Evolutionary conservation across 2,329 filamentous ascomycete species (phyloP), one percentile per base, ranked within the genome.

Genomic region (Cadophora sp.): DNA sequence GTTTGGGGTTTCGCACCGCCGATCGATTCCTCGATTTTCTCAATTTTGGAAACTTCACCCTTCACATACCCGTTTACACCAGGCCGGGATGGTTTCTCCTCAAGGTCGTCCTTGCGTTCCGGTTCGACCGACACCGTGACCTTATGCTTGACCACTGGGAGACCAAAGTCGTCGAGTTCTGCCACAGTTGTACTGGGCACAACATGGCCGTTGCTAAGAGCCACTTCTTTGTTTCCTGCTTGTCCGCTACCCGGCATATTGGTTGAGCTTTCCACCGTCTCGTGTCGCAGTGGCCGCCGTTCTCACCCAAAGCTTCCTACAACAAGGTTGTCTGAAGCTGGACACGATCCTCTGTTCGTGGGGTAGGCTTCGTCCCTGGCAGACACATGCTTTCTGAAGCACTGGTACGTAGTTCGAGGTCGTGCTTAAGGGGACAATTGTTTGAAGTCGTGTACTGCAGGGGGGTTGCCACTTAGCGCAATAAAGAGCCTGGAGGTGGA

Each of bases 111-210:
- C 46, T 40, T 65, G 43, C 16, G 37, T 34, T 73, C 69, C n/a
- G 61, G 53, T 58, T 67, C 68, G 70, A 72, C 67, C 40, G 70
- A 64, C 51, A 68, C 62, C 24, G 80, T 78, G 64, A 77, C 79
- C 74, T 78, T 74, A 74, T 78, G 84, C 73, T 83, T 86, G 77
- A 83, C 84, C 70, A 91, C 85, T 22, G 90, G 90, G 71, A 93
- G 80, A 62, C 91, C 91, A 77, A 92, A 93, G 72, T 93, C 91
- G 78, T 93, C 91, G 68, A 89, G 80, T 75, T 90, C 87, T 40
- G 64, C 62, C 56, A 56, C 66, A 16, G 60, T n/a, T 68, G 68
- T 37, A 61, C 37, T 51, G 53, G 69, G 56, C 70, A 60, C 68
- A 55, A 58, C 72, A 68, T 67, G 51, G 43, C 68, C 71, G 69